phyloP scores from a whole-genome alignment of 2,329 filamentous ascomycete species.

The Hymenoscyphus scutula region DNA sequence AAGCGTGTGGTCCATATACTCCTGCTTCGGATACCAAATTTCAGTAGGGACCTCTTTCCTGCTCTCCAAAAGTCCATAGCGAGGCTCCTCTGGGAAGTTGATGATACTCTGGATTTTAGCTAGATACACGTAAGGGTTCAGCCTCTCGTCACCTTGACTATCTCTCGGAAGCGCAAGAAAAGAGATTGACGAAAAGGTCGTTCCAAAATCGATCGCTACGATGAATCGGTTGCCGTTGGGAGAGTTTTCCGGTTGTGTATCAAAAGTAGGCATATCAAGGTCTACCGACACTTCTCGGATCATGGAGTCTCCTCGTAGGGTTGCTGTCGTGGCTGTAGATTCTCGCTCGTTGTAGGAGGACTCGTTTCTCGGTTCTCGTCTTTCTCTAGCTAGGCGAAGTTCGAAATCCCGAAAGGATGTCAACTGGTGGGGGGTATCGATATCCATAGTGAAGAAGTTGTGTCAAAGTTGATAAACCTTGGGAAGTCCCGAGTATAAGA shows the following conservation, averaged over 20 bases:
- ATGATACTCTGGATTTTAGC: conserved; percentile 9
- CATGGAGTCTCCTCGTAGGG: neutral
- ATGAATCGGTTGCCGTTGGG: conserved; percentile 6
- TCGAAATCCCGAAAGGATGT: neutral
- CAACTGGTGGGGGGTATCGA: neutral
- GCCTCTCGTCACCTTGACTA: neutral
- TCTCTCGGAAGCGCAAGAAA: conserved; percentile 11
- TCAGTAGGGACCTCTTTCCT: conserved; percentile 15
- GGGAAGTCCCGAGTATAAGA: too few species aligned
- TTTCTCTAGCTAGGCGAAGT: neutral
- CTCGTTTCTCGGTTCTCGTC: neutral
- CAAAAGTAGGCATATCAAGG: neutral
- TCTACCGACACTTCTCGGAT: neutral
- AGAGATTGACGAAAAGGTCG: conserved; percentile 18
- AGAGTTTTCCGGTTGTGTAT: neutral
- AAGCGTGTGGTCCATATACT: conserved; percentile 1
- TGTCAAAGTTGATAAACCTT: neutral
- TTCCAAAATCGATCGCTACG: conserved; percentile 17
- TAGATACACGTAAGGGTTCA: neutral
- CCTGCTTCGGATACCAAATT: conserved; percentile 14
- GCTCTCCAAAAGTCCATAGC: neutral
- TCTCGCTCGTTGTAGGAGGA: neutral
- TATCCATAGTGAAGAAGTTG: neutral
- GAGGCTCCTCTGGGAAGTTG: conserved; percentile 5
- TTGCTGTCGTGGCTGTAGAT: neutral